phyloP scores from a whole-genome alignment of 2,329 filamentous ascomycete species.

The Cladosporium sp. region DNA sequence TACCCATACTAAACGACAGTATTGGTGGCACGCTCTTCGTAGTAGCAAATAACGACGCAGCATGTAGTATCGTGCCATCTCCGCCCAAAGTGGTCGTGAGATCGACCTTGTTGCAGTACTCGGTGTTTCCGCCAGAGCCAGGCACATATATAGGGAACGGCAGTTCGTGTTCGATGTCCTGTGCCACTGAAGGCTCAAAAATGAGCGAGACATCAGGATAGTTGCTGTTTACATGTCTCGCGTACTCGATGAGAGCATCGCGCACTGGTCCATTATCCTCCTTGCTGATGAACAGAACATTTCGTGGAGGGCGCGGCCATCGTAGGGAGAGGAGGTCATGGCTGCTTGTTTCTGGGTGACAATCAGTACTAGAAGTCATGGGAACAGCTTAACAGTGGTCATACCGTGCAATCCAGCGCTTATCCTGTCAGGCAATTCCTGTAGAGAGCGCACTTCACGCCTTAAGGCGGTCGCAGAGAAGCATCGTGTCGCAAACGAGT shows the following conservation, averaged over 20 bases:
- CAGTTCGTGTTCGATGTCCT: conserved; percentile 65
- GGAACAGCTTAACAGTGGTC: neutral
- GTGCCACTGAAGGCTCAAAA: conserved; percentile 72
- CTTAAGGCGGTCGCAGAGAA: conserved; percentile 49
- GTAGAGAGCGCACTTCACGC: conserved; percentile 49
- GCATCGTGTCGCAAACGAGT: conserved; percentile 26
- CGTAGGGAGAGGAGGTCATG: conserved; percentile 61
- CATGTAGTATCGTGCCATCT: conserved; percentile 84
- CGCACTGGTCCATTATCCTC: conserved; percentile 54
- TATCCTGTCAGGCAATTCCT: conserved; percentile 52
- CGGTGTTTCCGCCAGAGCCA: conserved; percentile 17
- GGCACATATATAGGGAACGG: conserved; percentile 67
- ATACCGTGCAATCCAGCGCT: conserved; percentile 62
- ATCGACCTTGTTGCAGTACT: conserved; percentile 75
- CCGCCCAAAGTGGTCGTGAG: conserved; percentile 86
- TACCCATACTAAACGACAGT: conserved; percentile 94
- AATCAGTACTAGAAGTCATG: conserved; percentile 19
- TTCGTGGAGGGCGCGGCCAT: conserved; percentile 65
- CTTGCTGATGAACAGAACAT: conserved; percentile 67
- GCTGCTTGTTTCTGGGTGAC: conserved; percentile 47
- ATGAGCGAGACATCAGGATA: conserved; percentile 80
- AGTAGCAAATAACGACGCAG: conserved; percentile 80
- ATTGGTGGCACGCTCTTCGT: conserved; percentile 80
- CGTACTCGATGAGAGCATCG: conserved; percentile 55
- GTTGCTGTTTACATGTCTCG: conserved; percentile 67